These are phyloP conservation scores for Acacia crassicarpa DNA, from an alignment of 306 rosid species.

Conservation along the genomic window DNA sequence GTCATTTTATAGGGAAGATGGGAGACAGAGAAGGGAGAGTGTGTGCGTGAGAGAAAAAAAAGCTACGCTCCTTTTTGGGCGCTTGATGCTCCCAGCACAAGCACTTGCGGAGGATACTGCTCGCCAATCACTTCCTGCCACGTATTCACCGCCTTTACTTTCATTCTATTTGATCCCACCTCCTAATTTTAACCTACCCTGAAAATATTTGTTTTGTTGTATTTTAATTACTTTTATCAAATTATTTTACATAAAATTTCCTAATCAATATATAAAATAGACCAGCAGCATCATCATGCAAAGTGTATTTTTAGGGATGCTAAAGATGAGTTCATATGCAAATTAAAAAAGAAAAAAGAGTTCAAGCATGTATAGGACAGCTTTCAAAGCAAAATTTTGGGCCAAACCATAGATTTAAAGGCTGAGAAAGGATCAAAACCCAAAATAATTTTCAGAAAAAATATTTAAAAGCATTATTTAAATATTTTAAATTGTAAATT, in stretches of 20 bases:
- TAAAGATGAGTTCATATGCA: not conserved
- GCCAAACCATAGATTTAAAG: too few species aligned
- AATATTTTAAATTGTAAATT: too few species aligned
- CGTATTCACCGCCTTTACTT: not conserved
- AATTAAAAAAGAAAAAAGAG: too few species aligned
- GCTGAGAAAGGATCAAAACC: too few species aligned
- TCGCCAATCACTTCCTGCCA: slow-evolving; percentile 20
- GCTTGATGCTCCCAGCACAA: slow-evolving; percentile 45
- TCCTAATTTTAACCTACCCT: not conserved
- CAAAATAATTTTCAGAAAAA: too few species aligned
- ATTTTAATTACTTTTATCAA: too few species aligned
- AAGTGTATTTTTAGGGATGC: too few species aligned
- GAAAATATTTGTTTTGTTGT: not conserved
- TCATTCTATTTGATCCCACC: not conserved
- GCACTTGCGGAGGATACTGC: slow-evolving; percentile 30
- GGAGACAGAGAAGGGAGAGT: not conserved
- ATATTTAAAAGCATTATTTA: too few species aligned
- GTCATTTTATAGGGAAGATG: slow-evolving; percentile 35
- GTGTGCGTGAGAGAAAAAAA: slow-evolving; percentile 26
- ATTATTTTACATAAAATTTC: not conserved
- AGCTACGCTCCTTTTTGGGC: slow-evolving; percentile 64
- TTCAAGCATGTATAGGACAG: too few species aligned
- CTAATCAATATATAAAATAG: too few species aligned
- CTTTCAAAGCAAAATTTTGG: too few species aligned
- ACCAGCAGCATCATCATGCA: too few species aligned